Base-by-base conservation (phyloP, 2,329 filamentous ascomycete genomes). In the Penicillium sclerotigenum region DNA sequence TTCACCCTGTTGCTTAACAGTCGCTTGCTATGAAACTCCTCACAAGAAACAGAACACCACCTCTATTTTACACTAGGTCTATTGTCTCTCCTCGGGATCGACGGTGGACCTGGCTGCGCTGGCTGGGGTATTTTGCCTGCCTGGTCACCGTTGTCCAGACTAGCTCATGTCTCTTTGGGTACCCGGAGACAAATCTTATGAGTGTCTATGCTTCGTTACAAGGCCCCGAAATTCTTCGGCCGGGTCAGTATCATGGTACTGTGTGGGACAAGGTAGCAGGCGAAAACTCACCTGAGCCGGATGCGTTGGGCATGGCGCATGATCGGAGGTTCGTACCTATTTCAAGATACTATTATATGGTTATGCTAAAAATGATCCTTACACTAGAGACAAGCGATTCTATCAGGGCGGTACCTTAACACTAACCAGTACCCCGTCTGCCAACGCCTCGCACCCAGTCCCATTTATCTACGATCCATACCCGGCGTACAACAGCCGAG, bases 381-480 rank as follows among this genome's bases (percentile, higher is more conserved):
- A 1, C 5, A 26, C 29, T 11, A 38, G 63, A 45, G 60, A 64
- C 22, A 52, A 59, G 31, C 57, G 47, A 10, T 65, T 64, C 54
- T 64, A 61, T 40, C 29, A 59, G 4, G 63, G 63, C 11, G 63
- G 61, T 18, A 65, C 63, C 5, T 38, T 59, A 34, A 65, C 55
- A 46, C 54, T 65, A 18, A 65, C 60, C 14, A 64, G 61, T 24
- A 51, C 50, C 29, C 43, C 43, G 3, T 57, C 53, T 14, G 28
- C 11, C 31, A 49, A 52, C 9, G 36, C 41, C 1, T 43, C 37
- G 8, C 60, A 65, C 40, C 63, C 63, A 10, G 18, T 29, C 11
- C 61, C 63, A 16, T 56, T 54, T 13, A 77, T 81, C 20, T 90
- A 89, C 72, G 80, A 86, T 56, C 89, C 89, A 0, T 91, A 91